Conservation (phyloP, 2,329 filamentous ascomycete species). For the Cladosporium cucumerinum region DNA sequence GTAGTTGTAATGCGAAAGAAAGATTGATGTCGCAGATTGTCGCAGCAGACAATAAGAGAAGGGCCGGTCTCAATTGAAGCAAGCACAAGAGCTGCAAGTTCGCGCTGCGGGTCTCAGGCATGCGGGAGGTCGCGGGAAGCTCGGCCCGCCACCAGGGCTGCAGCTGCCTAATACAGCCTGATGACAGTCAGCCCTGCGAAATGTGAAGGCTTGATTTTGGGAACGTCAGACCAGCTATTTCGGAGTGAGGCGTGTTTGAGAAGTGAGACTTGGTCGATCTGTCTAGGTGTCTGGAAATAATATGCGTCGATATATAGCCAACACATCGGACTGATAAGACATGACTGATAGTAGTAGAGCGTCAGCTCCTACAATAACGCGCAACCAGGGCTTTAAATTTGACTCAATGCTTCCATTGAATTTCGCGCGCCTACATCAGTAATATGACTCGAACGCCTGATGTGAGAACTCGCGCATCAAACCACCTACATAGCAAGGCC, state of each 20-base stretch:
- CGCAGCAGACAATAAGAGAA: constrained; percentile 8
- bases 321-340: too few species aligned
- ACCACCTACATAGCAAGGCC: not conserved
- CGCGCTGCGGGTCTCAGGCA: not conserved
- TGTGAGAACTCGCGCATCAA: not conserved
- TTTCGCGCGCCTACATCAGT: not conserved
- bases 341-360: too few species aligned
- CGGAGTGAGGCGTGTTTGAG: not conserved
- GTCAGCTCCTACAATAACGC: too few species aligned
- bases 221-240: not conserved
- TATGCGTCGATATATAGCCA: not conserved
- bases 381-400: not conserved
- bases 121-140: not conserved
- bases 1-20: constrained; percentile 10
- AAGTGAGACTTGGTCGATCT: not conserved
- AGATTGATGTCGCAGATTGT: constrained; percentile 1
- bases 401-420: not conserved
- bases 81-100: constrained; percentile 5
- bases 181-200: not conserved
- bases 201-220: not conserved
- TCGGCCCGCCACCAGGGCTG: not conserved
- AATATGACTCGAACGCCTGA: not conserved
- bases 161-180: not conserved
- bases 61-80: not conserved
- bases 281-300: too few species aligned